Base-by-base conservation (phyloP, 495 filamentous ascomycete species). In the Talaromyces stipitatus region DNA sequence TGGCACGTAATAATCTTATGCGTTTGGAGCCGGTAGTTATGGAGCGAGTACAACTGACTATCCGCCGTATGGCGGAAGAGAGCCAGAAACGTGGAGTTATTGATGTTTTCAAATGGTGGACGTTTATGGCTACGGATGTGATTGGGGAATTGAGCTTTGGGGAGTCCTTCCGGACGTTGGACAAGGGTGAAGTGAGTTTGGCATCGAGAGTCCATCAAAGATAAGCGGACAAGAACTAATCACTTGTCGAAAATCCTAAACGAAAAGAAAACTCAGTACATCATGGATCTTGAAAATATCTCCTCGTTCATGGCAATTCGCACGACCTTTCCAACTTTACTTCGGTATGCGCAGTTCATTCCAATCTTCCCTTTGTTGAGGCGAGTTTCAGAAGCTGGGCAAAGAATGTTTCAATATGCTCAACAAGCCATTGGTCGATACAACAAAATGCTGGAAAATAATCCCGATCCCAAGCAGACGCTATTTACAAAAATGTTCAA, bases 141-240 rank as follows among this genome's bases (percentile, higher is more conserved):
- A 79, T 83, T 38, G 74, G 73, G 1, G 71, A 82, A 18, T 63
- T 85, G 16, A 76, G 69, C 14, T 86, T 85, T 63, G 82, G 83
- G 0, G 78, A 82, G 26, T 78, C 75, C 0, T 84, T 86, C 57
- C 65, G 64, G 3, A 80, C 78, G 71, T 67, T 84, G 2, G 79
- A 85, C 51, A 61, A 57, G 4, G 80, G 76, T 8, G 62, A 76
- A 66, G 74, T 78, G 55, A 29, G 59, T 57, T 26, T 43, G 2
- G 9, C 22, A 41, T 6, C n/a, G 36, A 2, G n/a, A 18, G 36
- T 16, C 36, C n/a, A n/a, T n/a, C n/a, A n/a, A n/a, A n/a, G n/a
- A n/a, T n/a, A n/a, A n/a, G n/a, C n/a, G n/a, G n/a, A n/a, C n/a
- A n/a, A n/a, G n/a, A n/a, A n/a, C n/a, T n/a, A n/a, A n/a, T n/a